Percentiles rank a stretch among this genome's conserved stretches.
Evolutionary conservation across 2,329 filamentous ascomycete genomes (phyloP).

Genomic region (Aureobasidium musti): DNA sequence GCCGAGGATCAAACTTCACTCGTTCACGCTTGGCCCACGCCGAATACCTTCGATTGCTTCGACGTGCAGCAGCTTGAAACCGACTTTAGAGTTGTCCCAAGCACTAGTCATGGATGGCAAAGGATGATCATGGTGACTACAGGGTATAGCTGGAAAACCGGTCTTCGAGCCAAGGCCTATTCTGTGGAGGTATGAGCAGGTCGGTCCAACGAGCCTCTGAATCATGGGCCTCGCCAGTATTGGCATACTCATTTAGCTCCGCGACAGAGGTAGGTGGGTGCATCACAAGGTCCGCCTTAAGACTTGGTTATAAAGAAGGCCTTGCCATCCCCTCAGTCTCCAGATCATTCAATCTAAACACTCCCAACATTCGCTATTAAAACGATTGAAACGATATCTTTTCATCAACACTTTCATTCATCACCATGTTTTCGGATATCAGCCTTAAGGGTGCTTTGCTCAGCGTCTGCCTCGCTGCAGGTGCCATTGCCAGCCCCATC

Average conservation of each 20-base stretch:
- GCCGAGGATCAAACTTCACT: not conserved
- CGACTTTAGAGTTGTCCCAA: constrained; percentile 1
- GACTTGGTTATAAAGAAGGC: not conserved
- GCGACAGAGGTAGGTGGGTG: not conserved
- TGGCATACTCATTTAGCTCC: not conserved
- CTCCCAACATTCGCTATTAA: constrained; percentile 6
- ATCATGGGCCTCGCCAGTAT: constrained; percentile 5
- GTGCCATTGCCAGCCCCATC: constrained; percentile 14
- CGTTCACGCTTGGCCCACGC: not conserved
- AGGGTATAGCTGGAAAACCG: not conserved
- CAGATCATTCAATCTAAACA: not conserved
- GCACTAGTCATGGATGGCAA: constrained; percentile 8
- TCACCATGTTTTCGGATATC: constrained; percentile 17
- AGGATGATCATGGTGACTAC: constrained; percentile 11
- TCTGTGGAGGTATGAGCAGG: constrained; percentile 3
- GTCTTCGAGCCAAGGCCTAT: not conserved
- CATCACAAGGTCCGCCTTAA: not conserved
- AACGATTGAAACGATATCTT: not conserved
- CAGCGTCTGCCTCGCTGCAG: constrained; percentile 19
- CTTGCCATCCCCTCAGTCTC: not conserved
- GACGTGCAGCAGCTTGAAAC: constrained; percentile 21
- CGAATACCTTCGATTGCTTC: not conserved
- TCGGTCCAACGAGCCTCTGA: not conserved
- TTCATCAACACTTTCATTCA: not conserved
- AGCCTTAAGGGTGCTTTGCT: constrained; percentile 18